A percentile compares a stretch with the other conserved stretches of the same genome.
Conservation (phyloP, 2,329 filamentous ascomycete genomes). For the Nigrospora osmanthi region DNA sequence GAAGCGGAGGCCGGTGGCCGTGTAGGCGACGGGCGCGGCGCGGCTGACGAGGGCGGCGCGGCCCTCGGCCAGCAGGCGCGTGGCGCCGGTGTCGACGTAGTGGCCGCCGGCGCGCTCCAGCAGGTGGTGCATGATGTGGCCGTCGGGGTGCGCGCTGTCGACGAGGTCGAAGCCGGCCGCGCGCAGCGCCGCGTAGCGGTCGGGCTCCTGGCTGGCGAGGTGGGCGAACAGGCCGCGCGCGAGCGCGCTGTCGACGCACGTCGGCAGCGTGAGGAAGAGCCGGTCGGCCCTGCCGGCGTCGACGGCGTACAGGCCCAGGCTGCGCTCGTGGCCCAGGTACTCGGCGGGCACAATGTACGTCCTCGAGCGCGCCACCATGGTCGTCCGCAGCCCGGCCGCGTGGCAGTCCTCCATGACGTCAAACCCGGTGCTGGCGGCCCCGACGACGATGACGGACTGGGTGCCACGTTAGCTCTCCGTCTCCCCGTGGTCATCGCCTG, state of each 20-base stretch:
- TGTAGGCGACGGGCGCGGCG: constrained; percentile 19
- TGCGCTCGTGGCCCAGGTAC: constrained; percentile 16
- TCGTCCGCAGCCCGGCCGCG: constrained; percentile 19
- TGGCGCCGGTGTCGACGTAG: constrained; percentile 26
- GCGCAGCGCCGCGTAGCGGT: constrained; percentile 23
- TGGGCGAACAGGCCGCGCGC: constrained; percentile 10
- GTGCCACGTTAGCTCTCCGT: too few species aligned
- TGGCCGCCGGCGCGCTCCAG: constrained; percentile 28
- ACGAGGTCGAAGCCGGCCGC: constrained; percentile 26
- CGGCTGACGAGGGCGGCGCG: constrained; percentile 19
- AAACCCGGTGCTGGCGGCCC: constrained; percentile 34
- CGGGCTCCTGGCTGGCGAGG: constrained; percentile 19
- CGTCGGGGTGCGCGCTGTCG: constrained; percentile 19
- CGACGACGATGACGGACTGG: constrained; percentile 23
- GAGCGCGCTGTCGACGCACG: constrained; percentile 13
- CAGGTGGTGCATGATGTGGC: constrained; percentile 20
- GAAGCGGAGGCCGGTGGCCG: constrained; percentile 17
- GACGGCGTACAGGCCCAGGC: constrained; percentile 22
- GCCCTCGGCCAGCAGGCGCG: constrained; percentile 19
- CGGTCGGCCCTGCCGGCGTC: constrained; percentile 14
- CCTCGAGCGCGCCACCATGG: constrained; percentile 25
- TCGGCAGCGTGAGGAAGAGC: constrained; percentile 8
- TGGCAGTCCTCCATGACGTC: constrained; percentile 27
- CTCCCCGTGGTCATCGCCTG: too few species aligned
- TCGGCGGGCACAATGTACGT: constrained; percentile 25